Evolutionary conservation across 169 alveolate species (phyloP).

Genomic region (Amoebophrya sp.): DNA sequence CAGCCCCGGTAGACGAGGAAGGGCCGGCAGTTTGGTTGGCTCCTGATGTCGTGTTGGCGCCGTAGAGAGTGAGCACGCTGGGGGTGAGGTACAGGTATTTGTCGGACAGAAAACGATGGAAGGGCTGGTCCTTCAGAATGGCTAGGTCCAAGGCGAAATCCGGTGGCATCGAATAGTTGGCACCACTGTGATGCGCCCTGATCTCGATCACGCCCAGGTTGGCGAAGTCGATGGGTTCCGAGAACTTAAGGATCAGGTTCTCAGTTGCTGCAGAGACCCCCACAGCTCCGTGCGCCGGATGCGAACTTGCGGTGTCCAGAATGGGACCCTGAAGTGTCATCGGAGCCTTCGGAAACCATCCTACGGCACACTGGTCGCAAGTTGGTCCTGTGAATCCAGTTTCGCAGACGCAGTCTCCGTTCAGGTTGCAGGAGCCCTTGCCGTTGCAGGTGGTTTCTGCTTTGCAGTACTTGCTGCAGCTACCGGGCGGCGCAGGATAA

Average conservation of each 20-base stretch:
- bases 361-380: not conserved
- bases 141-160: not conserved
- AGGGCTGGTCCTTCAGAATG: constrained; percentile 13
- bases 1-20: not conserved
- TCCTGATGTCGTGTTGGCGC: not conserved
- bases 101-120: not conserved
- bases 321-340: not conserved
- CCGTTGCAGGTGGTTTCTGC: constrained; percentile 14
- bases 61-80: too few relatives aligned
- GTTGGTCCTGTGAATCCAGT: not conserved
- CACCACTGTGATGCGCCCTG: too few relatives aligned
- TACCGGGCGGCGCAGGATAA: not conserved
- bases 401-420: constrained; percentile 16
- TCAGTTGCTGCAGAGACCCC: not conserved
- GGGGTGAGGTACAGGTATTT: not conserved
- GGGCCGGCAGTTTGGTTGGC: not conserved
- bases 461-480: not conserved
- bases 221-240: not conserved
- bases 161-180: too few relatives aligned
- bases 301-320: not conserved
- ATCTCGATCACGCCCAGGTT: not conserved
- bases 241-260: not conserved
- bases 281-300: not conserved
- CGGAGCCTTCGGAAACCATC: not conserved
- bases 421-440: not conserved